Evolutionary conservation across 306 rosid genomes (phyloP).

Genomic region (Oemleria cerasiformis): DNA sequence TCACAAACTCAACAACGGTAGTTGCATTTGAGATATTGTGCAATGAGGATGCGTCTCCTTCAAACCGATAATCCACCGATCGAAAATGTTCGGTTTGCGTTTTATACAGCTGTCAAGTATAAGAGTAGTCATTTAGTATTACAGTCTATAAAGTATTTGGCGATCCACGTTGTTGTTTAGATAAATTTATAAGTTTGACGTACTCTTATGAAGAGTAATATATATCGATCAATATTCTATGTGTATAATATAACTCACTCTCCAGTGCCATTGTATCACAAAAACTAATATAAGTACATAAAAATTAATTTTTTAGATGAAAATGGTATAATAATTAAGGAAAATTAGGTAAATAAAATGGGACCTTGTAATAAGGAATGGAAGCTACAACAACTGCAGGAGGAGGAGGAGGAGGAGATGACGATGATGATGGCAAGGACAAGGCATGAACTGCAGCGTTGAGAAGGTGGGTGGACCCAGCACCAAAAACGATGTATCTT

Average conservation of each 20-base stretch:
- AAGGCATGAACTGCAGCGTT: conserved; percentile 43
- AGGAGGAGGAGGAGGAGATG: conserved; percentile 1
- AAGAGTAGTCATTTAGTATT: too few species aligned
- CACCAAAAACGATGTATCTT: conserved; percentile 38
- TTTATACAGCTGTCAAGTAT: conserved; percentile 28
- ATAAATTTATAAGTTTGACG: too few species aligned
- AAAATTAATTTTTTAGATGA: too few species aligned
- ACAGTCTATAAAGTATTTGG: too few species aligned
- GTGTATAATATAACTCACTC: too few species aligned
- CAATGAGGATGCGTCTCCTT: conserved; percentile 41
- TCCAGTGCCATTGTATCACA: too few species aligned
- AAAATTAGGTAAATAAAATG: neutral
- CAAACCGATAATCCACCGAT: conserved; percentile 30
- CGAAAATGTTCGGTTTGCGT: conserved; percentile 36
- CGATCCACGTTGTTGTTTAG: too few species aligned
- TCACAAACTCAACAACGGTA: conserved; percentile 46
- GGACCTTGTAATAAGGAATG: conserved; percentile 39
- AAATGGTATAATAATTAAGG: too few species aligned
- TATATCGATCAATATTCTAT: too few species aligned
- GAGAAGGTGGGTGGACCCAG: conserved; percentile 47
- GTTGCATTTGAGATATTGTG: conserved; percentile 12
- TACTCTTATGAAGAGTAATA: too few species aligned
- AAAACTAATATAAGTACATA: too few species aligned
- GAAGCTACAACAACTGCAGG: conserved; percentile 24
- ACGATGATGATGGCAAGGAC: too few species aligned